Conservation (phyloP, 2,329 filamentous ascomycete genomes). For the Aspergillus calidoustus region DNA sequence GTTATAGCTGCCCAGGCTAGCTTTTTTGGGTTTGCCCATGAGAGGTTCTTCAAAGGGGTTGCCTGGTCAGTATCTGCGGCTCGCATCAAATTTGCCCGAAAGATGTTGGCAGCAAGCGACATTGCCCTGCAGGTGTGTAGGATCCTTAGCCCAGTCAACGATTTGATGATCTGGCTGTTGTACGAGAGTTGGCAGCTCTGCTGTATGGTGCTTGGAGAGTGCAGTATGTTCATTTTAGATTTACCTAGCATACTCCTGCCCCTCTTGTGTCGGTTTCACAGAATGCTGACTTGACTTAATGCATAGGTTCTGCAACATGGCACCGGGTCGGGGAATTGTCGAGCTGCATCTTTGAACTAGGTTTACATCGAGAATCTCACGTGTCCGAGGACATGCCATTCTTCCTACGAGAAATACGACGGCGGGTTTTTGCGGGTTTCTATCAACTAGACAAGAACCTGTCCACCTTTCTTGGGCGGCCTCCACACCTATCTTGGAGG, state of each 20-base stretch:
- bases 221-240: constrained; percentile 31
- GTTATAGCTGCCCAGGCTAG: constrained; percentile 41
- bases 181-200: constrained; percentile 44
- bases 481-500: constrained; percentile 30
- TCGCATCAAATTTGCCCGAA: constrained; percentile 27
- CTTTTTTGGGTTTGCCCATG: constrained; percentile 27
- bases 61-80: constrained; percentile 3
- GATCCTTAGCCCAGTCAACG: constrained; percentile 44
- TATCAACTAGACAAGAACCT: constrained; percentile 37
- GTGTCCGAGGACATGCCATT: constrained; percentile 20
- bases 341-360: constrained; percentile 33
- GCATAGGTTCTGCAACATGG: constrained; percentile 30
- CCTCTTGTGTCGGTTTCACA: neutral
- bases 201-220: constrained; percentile 41
- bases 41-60: constrained; percentile 19
- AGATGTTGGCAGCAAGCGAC: constrained; percentile 40
- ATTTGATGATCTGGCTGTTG: constrained; percentile 38
- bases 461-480: constrained; percentile 35
- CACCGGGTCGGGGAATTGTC: constrained; percentile 32
- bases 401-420: constrained; percentile 30
- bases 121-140: constrained; percentile 43
- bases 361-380: constrained; percentile 30
- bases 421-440: constrained; percentile 31
- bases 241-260: too few relatives aligned
- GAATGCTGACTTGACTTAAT: constrained; percentile 1